phyloP scores from a whole-genome alignment of 1,284 basidiomycete species.

The Cutaneotrichosporon sp. region DNA sequence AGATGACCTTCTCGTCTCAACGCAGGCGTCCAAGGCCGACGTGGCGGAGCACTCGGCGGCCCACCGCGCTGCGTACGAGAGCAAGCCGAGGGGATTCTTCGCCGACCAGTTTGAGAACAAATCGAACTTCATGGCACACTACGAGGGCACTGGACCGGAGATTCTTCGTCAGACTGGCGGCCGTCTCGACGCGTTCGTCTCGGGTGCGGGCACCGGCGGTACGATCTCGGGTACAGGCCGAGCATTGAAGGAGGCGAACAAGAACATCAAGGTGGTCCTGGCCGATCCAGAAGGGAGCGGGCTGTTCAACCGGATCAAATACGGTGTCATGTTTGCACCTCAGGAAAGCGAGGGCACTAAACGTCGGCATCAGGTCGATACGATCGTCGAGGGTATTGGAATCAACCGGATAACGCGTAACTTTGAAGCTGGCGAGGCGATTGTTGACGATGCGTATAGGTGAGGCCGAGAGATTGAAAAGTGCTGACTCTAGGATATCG shows the following conservation, averaged over 20 bases:
- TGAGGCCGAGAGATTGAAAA: constrained; percentile 34
- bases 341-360: constrained; percentile 95
- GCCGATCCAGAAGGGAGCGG: constrained; percentile 91
- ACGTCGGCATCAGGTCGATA: constrained; percentile 71
- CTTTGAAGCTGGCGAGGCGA: constrained; percentile 69
- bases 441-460: constrained; percentile 85
- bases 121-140: constrained; percentile 88
- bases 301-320: constrained; percentile 88
- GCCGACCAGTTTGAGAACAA: constrained; percentile 95
- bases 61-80: constrained; percentile 20
- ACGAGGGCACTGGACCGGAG: constrained; percentile 85
- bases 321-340: constrained; percentile 88
- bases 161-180: constrained; percentile 91
- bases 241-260: constrained; percentile 58
- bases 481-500: constrained; percentile 60
- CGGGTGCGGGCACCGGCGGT: constrained; percentile 95
- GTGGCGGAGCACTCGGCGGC: constrained; percentile 27
- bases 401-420: constrained; percentile 62
- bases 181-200: constrained; percentile 76
- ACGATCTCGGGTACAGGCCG: constrained; percentile 82
- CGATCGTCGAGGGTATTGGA: constrained; percentile 72
- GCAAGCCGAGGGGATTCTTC: constrained; percentile 55
- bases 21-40: constrained; percentile 54
- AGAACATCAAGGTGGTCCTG: constrained; percentile 64
- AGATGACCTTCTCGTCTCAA: constrained; percentile 55